phyloP scores from a whole-genome alignment of 202 grass and related monocot species.

The Setaria italica region DNA sequence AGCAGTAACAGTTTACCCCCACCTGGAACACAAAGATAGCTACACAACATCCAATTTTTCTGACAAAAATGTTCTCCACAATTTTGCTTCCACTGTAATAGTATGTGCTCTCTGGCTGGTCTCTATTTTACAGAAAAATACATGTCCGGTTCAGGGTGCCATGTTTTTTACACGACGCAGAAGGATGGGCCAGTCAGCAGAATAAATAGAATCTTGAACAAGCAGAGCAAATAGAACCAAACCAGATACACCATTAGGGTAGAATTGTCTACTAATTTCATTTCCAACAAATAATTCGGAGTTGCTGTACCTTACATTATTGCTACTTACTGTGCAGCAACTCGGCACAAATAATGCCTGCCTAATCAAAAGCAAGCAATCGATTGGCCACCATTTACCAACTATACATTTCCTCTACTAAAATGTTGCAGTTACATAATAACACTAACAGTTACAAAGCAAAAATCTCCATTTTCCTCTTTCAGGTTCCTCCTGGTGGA shows the following conservation, averaged over 20 bases:
- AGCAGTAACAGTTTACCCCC: too few species aligned
- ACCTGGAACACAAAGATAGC: too few species aligned
- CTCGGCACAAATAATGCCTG: neutral
- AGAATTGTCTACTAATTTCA: neutral
- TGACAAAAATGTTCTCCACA: too few species aligned
- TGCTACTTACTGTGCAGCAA: slow-evolving; percentile 16
- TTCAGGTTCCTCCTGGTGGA: neutral
- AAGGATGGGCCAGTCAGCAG: neutral
- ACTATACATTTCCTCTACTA: neutral
- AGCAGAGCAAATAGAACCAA: neutral
- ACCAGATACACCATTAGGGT: neutral
- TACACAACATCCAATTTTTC: too few species aligned
- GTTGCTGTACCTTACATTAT: neutral
- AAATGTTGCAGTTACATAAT: slow-evolving; percentile 21
- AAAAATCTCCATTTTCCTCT: neutral
- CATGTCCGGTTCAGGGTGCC: neutral
- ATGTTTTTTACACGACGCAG: neutral
- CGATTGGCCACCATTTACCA: neutral
- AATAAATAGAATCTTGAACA: neutral
- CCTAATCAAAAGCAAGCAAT: neutral
- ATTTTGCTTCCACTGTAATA: too few species aligned
- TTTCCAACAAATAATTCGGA: neutral
- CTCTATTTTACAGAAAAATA: neutral
- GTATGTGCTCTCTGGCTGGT: too few species aligned
- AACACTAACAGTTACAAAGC: neutral